Evolutionary conservation across 2,329 filamentous ascomycete species (phyloP).

Genomic region (Chaetoscypha palmicola): DNA sequence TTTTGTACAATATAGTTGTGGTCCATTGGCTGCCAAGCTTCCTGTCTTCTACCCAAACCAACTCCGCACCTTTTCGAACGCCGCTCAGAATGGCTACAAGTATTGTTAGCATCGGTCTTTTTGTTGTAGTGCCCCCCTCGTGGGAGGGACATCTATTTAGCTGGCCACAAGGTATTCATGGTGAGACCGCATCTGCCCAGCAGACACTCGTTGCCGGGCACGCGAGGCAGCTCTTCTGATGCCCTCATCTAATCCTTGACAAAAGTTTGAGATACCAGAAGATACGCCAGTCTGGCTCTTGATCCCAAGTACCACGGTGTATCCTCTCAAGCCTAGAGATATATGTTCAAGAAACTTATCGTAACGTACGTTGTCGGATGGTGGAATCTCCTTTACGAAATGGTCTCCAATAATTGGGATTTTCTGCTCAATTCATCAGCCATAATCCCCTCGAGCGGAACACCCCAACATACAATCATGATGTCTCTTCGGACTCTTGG

Average conservation of each 20-base stretch:
- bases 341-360: no score
- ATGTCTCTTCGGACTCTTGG: slow-evolving; percentile 54
- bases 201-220: no score
- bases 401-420: slow-evolving; percentile 44
- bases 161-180: neutral
- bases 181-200: no score
- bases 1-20: slow-evolving; percentile 20
- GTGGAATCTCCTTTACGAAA: slow-evolving; percentile 46
- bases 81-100: slow-evolving; percentile 8
- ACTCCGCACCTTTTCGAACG: neutral
- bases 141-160: neutral
- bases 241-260: no score
- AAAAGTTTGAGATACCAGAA: no score
- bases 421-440: slow-evolving; percentile 36
- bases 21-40: slow-evolving; percentile 6
- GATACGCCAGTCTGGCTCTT: no score
- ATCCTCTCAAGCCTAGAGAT: no score
- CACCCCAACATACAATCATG: slow-evolving; percentile 40
- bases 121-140: no score
- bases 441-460: neutral
- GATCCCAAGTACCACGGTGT: neutral
- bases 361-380: slow-evolving; percentile 53
- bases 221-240: no score
- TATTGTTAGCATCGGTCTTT: neutral
- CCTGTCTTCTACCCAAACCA: neutral